A percentile compares a stretch with the other conserved stretches of the same genome.
These are phyloP conservation scores for Microbotryum violaceum DNA, from an alignment of 1,284 basidiomycete species.

Conservation along the genomic window DNA sequence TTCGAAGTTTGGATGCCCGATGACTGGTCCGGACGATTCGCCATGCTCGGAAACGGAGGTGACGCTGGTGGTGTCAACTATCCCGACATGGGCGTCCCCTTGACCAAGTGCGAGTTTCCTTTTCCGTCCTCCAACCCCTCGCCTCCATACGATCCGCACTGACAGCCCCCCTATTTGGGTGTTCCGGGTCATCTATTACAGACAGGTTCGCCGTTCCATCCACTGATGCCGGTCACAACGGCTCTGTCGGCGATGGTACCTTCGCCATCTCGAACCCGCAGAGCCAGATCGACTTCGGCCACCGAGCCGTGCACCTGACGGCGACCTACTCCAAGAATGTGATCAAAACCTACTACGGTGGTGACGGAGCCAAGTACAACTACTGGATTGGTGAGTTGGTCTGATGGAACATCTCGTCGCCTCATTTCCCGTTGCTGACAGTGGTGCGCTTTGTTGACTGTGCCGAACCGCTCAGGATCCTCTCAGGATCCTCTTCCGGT, in stretches of 20 bases:
- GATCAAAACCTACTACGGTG: neutral
- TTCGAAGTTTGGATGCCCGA: constrained; percentile 34
- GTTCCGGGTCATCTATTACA: neutral
- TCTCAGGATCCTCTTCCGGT: constrained; percentile 32
- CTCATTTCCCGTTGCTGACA: too few relatives aligned
- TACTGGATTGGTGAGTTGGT: too few relatives aligned
- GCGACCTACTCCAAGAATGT: constrained; percentile 31
- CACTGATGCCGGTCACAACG: constrained; percentile 31
- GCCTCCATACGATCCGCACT: neutral
- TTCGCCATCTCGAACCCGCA: constrained; percentile 28
- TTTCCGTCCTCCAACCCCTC: neutral
- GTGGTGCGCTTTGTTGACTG: neutral
- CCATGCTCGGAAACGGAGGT: constrained; percentile 32
- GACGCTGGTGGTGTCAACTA: constrained; percentile 29
- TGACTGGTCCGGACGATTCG: constrained; percentile 28
- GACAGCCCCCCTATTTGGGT: neutral
- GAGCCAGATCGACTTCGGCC: constrained; percentile 32
- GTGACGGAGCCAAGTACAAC: too few relatives aligned
- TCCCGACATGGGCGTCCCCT: constrained; percentile 20
- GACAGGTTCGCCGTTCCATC: constrained; percentile 17
- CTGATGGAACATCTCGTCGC: too few relatives aligned
- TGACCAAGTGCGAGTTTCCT: constrained; percentile 13
- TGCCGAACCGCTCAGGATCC: constrained; percentile 14
- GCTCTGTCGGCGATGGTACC: constrained; percentile 20
- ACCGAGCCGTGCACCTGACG: constrained; percentile 33